phyloP scores from a whole-genome alignment of 306 rosid species.

The Glycine soja region DNA sequence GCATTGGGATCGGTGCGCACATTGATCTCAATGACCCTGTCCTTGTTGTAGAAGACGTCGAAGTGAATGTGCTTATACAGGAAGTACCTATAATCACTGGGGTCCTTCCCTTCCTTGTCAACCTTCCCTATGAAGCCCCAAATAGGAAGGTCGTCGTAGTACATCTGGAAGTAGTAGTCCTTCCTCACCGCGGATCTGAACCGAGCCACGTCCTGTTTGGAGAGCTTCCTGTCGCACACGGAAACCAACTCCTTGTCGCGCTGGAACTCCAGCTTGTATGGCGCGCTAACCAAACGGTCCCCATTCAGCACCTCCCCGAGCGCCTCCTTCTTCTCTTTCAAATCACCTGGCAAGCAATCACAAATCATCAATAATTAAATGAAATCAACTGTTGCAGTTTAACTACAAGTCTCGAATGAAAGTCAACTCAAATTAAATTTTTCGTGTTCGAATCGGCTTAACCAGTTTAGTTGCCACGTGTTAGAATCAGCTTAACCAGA shows the following conservation, averaged over 20 bases:
- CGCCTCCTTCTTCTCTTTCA: conserved; percentile 87
- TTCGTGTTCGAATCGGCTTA: too few species aligned
- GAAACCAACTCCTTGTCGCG: conserved; percentile 60
- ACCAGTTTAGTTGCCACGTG: too few species aligned
- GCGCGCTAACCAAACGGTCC: conserved; percentile 85
- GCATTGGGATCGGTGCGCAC: conserved; percentile 68
- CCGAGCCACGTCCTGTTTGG: conserved; percentile 65
- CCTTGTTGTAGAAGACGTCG: conserved; percentile 71
- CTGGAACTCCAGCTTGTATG: conserved; percentile 76
- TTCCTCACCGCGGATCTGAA: conserved; percentile 73
- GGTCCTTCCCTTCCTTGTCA: conserved; percentile 75
- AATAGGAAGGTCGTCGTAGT: conserved; percentile 88
- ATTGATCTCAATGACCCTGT: conserved; percentile 78
- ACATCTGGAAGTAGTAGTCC: conserved; percentile 90
- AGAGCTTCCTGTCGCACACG: conserved; percentile 62
- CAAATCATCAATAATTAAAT: not conserved
- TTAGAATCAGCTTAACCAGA: too few species aligned
- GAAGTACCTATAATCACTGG: conserved; percentile 73
- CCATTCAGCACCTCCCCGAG: conserved; percentile 91
- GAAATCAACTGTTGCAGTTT: too few species aligned
- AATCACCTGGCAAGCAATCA: conserved; percentile 49
- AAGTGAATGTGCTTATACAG: conserved; percentile 86
- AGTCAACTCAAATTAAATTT: too few species aligned
- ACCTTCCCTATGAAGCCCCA: conserved; percentile 91
- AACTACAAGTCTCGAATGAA: too few species aligned